These are phyloP conservation scores for Phragmites australis DNA, from an alignment of 176 grass and related monocot genomes.

Conservation along the genomic window DNA sequence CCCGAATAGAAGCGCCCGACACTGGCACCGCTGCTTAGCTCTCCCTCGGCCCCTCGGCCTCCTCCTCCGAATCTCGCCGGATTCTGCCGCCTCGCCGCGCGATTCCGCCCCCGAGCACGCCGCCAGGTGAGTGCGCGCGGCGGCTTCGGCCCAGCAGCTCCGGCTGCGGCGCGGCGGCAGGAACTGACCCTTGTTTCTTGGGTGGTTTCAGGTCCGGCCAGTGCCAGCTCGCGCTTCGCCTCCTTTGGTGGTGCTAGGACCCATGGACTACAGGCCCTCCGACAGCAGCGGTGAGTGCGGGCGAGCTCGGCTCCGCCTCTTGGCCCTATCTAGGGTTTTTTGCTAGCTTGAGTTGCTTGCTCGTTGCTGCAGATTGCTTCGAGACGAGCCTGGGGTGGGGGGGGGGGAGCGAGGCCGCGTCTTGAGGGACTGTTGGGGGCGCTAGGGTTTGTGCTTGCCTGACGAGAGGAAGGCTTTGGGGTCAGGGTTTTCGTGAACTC, in stretches of 20 bases:
- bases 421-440: constrained; percentile 1
- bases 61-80: constrained; percentile 36
- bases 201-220: constrained; percentile 36
- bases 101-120: not conserved
- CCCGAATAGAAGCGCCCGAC: constrained; percentile 12
- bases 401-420: not conserved
- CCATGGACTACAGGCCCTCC: constrained; percentile 64
- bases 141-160: not conserved
- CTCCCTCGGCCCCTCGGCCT: not conserved
- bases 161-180: not conserved
- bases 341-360: not conserved
- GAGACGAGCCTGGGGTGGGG: not conserved
- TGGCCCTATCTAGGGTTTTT: constrained; percentile 26
- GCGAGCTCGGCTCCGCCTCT: not conserved
- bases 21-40: not conserved
- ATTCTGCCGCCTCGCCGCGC: constrained; percentile 24
- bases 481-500: not conserved
- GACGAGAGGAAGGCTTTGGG: not conserved
- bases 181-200: constrained; percentile 5
- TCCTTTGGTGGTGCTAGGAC: not conserved
- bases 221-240: not conserved
- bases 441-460: constrained; percentile 29
- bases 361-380: not conserved
- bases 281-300: constrained; percentile 82
- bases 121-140: constrained; percentile 26